Evolutionary conservation across 345 rosid genomes (phyloP), one percentile per base, ranked within the genome.

Genomic region (Eucalyptus virginea): DNA sequence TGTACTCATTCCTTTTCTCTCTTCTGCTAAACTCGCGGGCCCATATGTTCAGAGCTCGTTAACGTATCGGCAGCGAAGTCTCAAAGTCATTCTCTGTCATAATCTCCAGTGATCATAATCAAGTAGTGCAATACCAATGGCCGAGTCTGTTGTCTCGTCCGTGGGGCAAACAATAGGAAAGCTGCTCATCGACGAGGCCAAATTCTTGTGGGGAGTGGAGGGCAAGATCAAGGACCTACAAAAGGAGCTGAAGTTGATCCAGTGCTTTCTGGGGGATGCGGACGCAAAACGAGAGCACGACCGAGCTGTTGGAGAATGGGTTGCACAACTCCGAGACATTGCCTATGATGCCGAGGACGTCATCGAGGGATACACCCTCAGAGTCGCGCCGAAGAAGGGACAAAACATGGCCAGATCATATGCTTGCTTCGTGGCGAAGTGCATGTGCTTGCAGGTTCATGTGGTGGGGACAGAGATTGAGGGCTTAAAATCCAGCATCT

Each of bases 401-500:
- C n/a, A 42, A 2, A 50, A 80, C 48, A 37, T 40, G 14, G 15
- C 40, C 86, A 88, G 81, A 13, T 28, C 44, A 4, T 42, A 80
- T 17, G 24, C 49, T 9, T 67, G 28, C 42, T 89, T 87, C 1
- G 87, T 90, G 26, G 18, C 44, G 2, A 56, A 87, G 30, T 81
- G 91, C 60, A 83, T 81, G 6, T 86, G 89, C 34, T 4, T 30
- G n/a, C 90, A 87, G 16, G 54, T 88, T 60, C 86, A 88, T 88
- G 87, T 67, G 65, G 91, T 92, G 81, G 91, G 93, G 15, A 52
- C 60, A 1, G 77, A 90, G 86, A 91, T 91, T 3, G 88, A 87
- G 88, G 88, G 50, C 19, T 91, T 95, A 49, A 93, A 92, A 65
- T 67, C 91, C 58, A 91, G 89, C 65, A 92, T 95, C 87, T 85